These are phyloP conservation scores for Alternaria metachromatica DNA, from an alignment of 2,329 filamentous ascomycete genomes.

Conservation along the genomic window DNA sequence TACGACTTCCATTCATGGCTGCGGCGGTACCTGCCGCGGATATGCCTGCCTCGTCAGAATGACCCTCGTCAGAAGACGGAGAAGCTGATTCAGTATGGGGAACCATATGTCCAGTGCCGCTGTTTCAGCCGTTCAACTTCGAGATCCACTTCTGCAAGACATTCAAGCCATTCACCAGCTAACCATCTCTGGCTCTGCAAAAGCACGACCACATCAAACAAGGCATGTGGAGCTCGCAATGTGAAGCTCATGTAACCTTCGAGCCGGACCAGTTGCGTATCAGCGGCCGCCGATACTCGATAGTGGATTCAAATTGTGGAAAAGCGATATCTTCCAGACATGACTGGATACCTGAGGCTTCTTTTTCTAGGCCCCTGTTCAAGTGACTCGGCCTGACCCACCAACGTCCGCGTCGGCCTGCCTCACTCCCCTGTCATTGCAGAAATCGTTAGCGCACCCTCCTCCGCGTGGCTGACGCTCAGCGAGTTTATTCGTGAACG, in stretches of 20 bases:
- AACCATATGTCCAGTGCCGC: constrained; percentile 15
- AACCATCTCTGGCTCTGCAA: constrained; percentile 16
- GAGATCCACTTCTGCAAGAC: constrained; percentile 26
- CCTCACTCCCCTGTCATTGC: constrained; percentile 26
- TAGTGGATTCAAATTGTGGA: constrained; percentile 16
- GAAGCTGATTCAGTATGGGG: constrained; percentile 4
- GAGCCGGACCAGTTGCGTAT: constrained; percentile 19
- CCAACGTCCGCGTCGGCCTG: constrained; percentile 43
- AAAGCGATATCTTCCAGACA: constrained; percentile 21
- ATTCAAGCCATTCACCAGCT: constrained; percentile 15
- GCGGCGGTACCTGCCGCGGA: constrained; percentile 5
- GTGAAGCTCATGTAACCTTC: constrained; percentile 21
- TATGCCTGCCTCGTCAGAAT: background rate
- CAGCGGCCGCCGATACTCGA: constrained; percentile 12
- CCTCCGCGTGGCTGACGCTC: constrained; percentile 27
- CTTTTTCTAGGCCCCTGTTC: constrained; percentile 26
- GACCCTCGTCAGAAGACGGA: background rate
- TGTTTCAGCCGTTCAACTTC: constrained; percentile 24
- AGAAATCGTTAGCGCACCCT: constrained; percentile 25
- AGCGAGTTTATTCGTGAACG: constrained; percentile 28
- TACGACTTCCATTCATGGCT: constrained; percentile 21
- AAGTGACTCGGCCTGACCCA: constrained; percentile 27
- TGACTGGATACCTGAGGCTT: constrained; percentile 22
- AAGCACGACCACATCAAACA: constrained; percentile 22
- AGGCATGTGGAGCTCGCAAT: constrained; percentile 29